Evolutionary conservation across 2,329 filamentous ascomycete genomes (phyloP).

Genomic region (Talaromyces pinophilus): DNA sequence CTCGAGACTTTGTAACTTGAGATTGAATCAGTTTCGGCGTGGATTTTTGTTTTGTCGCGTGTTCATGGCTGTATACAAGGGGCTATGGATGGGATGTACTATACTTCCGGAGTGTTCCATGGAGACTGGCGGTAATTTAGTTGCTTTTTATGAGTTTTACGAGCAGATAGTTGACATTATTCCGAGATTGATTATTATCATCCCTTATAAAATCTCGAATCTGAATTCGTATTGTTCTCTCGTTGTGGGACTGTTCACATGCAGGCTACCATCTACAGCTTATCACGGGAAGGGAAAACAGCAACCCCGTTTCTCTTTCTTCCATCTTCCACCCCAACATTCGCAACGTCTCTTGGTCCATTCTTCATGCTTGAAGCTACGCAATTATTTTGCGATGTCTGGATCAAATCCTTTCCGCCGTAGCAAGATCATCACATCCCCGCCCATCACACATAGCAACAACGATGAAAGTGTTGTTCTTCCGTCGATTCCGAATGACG

Average conservation of each 20-base stretch:
- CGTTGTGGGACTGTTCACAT: conserved; percentile 13
- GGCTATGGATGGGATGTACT: conserved; percentile 15
- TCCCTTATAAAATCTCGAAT: not conserved
- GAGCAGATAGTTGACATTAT: conserved; percentile 7
- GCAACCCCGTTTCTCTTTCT: not conserved
- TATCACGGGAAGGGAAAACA: conserved; percentile 8
- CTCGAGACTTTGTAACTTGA: not conserved
- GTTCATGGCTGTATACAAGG: conserved; percentile 12
- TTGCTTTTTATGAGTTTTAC: conserved; percentile 1
- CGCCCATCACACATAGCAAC: conserved; percentile 9
- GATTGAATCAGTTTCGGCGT: conserved; percentile 2
- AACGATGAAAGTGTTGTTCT: conserved; percentile 31
- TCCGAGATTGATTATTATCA: not conserved
- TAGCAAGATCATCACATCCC: conserved; percentile 35
- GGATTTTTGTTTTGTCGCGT: conserved; percentile 6
- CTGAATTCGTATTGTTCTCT: not conserved
- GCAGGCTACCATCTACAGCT: conserved; percentile 17
- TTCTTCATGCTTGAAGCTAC: conserved; percentile 35
- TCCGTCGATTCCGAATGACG: conserved; percentile 29
- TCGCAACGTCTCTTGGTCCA: too few species aligned
- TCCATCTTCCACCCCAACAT: not conserved
- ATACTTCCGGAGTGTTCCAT: conserved; percentile 15
- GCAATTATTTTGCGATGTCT: conserved; percentile 44
- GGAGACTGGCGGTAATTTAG: conserved; percentile 7
- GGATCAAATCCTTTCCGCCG: conserved; percentile 55